phyloP scores from a whole-genome alignment of 2,329 filamentous ascomycete species.

The Botryotinia calthae region DNA sequence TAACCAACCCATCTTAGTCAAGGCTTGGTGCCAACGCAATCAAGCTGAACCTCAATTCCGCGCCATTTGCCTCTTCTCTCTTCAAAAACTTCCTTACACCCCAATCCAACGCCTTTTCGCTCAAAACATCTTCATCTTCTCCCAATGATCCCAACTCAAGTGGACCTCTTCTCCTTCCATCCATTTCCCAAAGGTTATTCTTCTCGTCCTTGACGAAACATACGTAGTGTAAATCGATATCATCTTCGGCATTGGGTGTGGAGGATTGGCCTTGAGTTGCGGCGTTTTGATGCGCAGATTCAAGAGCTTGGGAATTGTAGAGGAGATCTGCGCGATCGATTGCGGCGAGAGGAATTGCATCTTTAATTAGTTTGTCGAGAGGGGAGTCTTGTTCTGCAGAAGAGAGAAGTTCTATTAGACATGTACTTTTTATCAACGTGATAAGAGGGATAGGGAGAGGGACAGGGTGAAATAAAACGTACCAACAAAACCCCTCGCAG shows the following conservation, averaged over 20 bases:
- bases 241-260: slow-evolving; percentile 73
- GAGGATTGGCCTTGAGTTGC: slow-evolving; percentile 73
- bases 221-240: slow-evolving; percentile 90
- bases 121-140: slow-evolving; percentile 67
- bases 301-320: slow-evolving; percentile 74
- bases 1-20: slow-evolving; percentile 22
- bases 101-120: slow-evolving; percentile 70
- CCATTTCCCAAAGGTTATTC: slow-evolving; percentile 69
- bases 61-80: slow-evolving; percentile 32
- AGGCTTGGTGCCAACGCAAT: slow-evolving; percentile 34
- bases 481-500: slow-evolving; percentile 78
- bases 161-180: slow-evolving; percentile 67
- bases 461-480: slow-evolving; percentile 55
- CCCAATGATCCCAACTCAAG: slow-evolving; percentile 43
- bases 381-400: slow-evolving; percentile 38
- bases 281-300: slow-evolving; percentile 76
- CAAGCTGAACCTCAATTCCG: slow-evolving; percentile 37
- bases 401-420: not conserved
- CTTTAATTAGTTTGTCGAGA: slow-evolving; percentile 62
- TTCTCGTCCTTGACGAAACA: slow-evolving; percentile 77
- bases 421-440: slow-evolving; percentile 59
- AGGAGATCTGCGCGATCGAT: slow-evolving; percentile 68
- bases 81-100: slow-evolving; percentile 50
- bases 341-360: slow-evolving; percentile 69
- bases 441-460: too few relatives aligned